Conservation (phyloP, 1,139 yeast species). For the Suhomyces terraborum region DNA sequence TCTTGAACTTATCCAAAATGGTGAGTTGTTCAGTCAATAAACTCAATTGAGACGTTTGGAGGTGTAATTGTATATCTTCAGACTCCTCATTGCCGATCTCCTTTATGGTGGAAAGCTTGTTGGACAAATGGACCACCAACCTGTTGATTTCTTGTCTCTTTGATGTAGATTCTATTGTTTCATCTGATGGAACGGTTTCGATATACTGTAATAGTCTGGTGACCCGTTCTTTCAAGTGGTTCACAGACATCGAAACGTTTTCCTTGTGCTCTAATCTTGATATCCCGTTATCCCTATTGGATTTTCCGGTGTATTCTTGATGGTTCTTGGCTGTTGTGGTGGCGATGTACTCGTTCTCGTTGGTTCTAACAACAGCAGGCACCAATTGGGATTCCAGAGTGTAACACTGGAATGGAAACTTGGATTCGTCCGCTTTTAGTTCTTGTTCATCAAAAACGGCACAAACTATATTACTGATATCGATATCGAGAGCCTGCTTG, state of each 20-base stretch:
- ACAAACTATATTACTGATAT: neutral
- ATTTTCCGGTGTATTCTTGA: slow-evolving; percentile 21
- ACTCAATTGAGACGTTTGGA: slow-evolving; percentile 31
- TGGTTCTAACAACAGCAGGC: slow-evolving; percentile 21
- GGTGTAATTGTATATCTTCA: slow-evolving; percentile 16
- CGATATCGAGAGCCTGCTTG: neutral
- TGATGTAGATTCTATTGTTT: slow-evolving; percentile 7
- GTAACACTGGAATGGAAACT: slow-evolving; percentile 10
- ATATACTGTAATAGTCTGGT: slow-evolving; percentile 24
- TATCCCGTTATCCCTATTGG: slow-evolving; percentile 13
- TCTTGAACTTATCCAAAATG: slow-evolving; percentile 27
- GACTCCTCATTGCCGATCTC: slow-evolving; percentile 4
- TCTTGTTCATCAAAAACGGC: slow-evolving; percentile 13
- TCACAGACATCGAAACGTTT: slow-evolving; percentile 22
- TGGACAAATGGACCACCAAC: slow-evolving; percentile 29
- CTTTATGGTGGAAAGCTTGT: slow-evolving; percentile 23
- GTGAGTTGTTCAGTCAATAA: slow-evolving; percentile 34
- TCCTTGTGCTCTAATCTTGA: slow-evolving; percentile 18
- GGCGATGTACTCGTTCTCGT: slow-evolving; percentile 31
- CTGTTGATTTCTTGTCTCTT: slow-evolving; percentile 23
- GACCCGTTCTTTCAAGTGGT: slow-evolving; percentile 27
- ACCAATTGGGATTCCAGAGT: slow-evolving; percentile 4
- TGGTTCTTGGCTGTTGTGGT: slow-evolving; percentile 31
- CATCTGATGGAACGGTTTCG: slow-evolving; percentile 10
- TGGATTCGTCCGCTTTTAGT: slow-evolving; percentile 6